Evolutionary conservation across 129 eudicot genomes (phyloP), one percentile per base, ranked within the genome.

Genomic region (Oenanthe sinensis): DNA sequence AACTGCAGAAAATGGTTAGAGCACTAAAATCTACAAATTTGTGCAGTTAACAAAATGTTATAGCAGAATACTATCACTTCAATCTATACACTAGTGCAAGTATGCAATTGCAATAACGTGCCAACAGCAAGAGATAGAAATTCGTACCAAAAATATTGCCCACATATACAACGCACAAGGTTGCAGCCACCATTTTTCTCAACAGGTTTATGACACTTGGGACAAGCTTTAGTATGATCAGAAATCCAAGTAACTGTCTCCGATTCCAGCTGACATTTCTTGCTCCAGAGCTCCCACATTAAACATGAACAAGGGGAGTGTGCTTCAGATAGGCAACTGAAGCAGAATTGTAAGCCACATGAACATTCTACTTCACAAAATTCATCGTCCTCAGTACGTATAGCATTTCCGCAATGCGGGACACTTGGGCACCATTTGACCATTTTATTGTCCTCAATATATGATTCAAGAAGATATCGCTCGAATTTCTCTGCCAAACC

Each of bases 181-280:
- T 89, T 89, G 81, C 90, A 89, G 44, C 93, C 93, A 49, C 90
- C 93, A 76, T 86, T 89, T 84, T 89, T 89, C 85, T 89, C 93
- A 37, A 89, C 93, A 3, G 87, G 90, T 79, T 86, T 89, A 75
- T 80, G 85, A 81, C 93, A 89, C 77, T 86, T 89, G 12, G 93
- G 93, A 76, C 90, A 89, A 49, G 87, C 82, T 72, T 89, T 86
- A 16, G 93, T 89, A 74, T 89, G 81, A 50, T 81, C 88, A 14
- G 90, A 86, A 13, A 89, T 86, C 93, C 93, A 89, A 76, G 87
- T 86, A 48, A 89, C 90, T 17, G 87, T 85, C 62, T 88, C 91
- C 8, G 91, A 88, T 76, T 88, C 91, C 50, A 81, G 82, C 36
- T 63, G 87, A 43, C 89, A 88, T 83, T 88, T 88, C 80, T 85